Evolutionary conservation across 495 filamentous ascomycete genomes (phyloP).

Genomic region (Letharia columbiana): DNA sequence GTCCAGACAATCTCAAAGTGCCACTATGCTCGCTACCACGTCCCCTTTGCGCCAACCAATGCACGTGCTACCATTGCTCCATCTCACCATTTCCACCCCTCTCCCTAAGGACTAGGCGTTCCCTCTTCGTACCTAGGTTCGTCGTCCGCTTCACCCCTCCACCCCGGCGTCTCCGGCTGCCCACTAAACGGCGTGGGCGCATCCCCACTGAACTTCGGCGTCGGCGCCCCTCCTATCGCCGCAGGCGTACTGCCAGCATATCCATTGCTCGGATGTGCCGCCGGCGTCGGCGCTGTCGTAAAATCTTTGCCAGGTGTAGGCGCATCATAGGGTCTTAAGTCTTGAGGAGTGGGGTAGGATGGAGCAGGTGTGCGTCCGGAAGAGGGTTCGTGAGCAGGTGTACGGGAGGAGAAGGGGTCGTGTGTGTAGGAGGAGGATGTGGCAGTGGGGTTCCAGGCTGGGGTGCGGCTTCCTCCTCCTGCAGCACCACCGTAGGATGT

Average conservation of each 20-base stretch:
- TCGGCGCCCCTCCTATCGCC: slow-evolving; percentile 67
- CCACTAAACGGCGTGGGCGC: slow-evolving; percentile 73
- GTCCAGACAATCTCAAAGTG: background rate
- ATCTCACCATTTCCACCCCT: background rate
- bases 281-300: slow-evolving; percentile 45
- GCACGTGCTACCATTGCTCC: background rate
- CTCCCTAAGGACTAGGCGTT: slow-evolving; percentile 37
- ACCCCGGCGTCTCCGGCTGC: slow-evolving; percentile 56
- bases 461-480: slow-evolving; percentile 36
- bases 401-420: slow-evolving; percentile 37
- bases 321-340: slow-evolving; percentile 49
- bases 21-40: background rate
- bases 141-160: slow-evolving; percentile 43
- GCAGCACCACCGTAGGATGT: slow-evolving; percentile 30
- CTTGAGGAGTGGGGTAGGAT: slow-evolving; percentile 61
- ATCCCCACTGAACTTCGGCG: slow-evolving; percentile 53
- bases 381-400: slow-evolving; percentile 47
- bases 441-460: slow-evolving; percentile 41
- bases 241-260: slow-evolving; percentile 53
- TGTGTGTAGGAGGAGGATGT: slow-evolving; percentile 29
- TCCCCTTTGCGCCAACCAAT: background rate
- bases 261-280: slow-evolving; percentile 13
- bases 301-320: slow-evolving; percentile 66
- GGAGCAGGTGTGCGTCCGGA: slow-evolving; percentile 38
- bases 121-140: slow-evolving; percentile 49